These are phyloP conservation scores for Aspergillus eucalypticola DNA, from an alignment of 2,329 filamentous ascomycete genomes.

Conservation along the genomic window DNA sequence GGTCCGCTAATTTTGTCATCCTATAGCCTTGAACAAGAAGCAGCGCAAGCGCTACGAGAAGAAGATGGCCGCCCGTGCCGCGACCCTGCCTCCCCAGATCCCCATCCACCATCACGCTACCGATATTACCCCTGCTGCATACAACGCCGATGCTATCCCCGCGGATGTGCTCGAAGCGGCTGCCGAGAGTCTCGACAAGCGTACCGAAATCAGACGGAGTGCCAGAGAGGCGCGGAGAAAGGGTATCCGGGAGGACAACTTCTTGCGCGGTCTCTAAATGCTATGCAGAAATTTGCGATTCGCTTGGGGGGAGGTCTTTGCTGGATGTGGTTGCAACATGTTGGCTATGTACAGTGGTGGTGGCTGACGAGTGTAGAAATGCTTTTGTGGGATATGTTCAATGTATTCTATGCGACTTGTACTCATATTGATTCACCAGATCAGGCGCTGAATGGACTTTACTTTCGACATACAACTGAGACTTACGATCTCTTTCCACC, in stretches of 20 bases:
- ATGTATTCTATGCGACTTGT: constrained; percentile 37
- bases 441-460: constrained; percentile 15
- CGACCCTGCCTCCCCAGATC: constrained; percentile 42
- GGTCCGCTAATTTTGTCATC: constrained; percentile 17
- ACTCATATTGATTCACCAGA: constrained; percentile 26
- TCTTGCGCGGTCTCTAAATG: constrained; percentile 48
- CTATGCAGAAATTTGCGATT: not conserved
- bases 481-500: too few relatives aligned
- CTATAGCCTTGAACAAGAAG: constrained; percentile 49
- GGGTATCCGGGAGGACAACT: constrained; percentile 50
- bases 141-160: constrained; percentile 27
- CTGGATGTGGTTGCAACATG: constrained; percentile 9
- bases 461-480: not conserved
- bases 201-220: constrained; percentile 47
- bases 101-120: constrained; percentile 48
- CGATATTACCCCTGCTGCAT: constrained; percentile 45
- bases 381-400: constrained; percentile 15
- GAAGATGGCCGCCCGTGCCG: constrained; percentile 46
- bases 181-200: constrained; percentile 38
- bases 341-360: constrained; percentile 17
- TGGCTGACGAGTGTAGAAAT: not conserved
- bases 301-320: constrained; percentile 2
- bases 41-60: constrained; percentile 49
- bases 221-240: constrained; percentile 48
- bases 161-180: constrained; percentile 35